Evolutionary conservation across 352 stramenopile species (phyloP).

Genomic region (Saprolegnia parasitica): DNA sequence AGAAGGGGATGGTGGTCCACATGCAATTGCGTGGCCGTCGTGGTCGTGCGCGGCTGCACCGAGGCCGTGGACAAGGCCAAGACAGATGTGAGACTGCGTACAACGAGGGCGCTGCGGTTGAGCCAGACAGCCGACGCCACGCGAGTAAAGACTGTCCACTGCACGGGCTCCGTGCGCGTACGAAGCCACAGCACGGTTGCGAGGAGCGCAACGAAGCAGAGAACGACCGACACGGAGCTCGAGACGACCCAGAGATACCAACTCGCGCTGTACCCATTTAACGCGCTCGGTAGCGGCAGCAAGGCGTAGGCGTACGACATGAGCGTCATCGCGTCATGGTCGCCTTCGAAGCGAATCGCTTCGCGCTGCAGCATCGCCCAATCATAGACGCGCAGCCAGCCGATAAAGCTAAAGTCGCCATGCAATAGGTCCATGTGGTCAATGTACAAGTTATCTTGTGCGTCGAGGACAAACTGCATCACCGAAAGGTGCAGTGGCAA

Average conservation of each 20-base stretch:
- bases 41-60: neutral
- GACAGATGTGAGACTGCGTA: neutral
- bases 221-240: neutral
- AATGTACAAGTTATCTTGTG: neutral
- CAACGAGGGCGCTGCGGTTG: constrained; percentile 1
- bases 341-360: neutral
- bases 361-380: neutral
- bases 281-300: neutral
- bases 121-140: neutral
- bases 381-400: constrained; percentile 2
- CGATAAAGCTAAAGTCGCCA: neutral
- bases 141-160: neutral
- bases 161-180: neutral
- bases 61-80: neutral
- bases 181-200: neutral
- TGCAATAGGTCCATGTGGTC: neutral
- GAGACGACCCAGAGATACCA: constrained; percentile 2
- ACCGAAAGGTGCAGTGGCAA: neutral
- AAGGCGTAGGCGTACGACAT: neutral
- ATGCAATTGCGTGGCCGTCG: too few species aligned
- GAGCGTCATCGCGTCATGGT: neutral
- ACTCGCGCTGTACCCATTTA: neutral
- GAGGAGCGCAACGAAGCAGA: neutral
- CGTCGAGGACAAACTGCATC: constrained; percentile 11
- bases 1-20: neutral